These are phyloP conservation scores for Ceraceosorus bombacis DNA, from an alignment of 1,284 basidiomycete genomes.

Conservation along the genomic window DNA sequence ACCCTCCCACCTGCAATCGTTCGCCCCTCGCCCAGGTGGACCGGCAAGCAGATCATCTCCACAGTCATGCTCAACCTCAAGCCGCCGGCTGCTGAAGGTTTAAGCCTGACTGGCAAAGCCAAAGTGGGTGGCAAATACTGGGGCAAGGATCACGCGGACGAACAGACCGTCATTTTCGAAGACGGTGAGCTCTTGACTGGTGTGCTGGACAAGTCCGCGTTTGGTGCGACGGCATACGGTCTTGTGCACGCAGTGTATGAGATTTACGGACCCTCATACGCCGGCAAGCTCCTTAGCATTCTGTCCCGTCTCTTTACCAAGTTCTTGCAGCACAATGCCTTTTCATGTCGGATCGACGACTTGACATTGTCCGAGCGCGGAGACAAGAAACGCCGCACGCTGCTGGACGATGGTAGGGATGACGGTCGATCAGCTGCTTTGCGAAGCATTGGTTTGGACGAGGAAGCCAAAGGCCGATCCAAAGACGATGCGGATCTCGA, in stretches of 20 bases:
- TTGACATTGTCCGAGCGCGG: constrained; percentile 78
- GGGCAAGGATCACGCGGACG: constrained; percentile 56
- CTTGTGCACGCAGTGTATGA: constrained; percentile 98
- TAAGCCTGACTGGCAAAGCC: constrained; percentile 78
- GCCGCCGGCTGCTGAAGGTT: constrained; percentile 68
- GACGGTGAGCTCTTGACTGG: constrained; percentile 89
- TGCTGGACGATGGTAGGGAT: constrained; percentile 64
- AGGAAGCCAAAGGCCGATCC: constrained; percentile 19
- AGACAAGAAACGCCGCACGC: constrained; percentile 62
- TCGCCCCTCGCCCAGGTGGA: constrained; percentile 87
- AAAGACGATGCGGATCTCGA: constrained; percentile 49
- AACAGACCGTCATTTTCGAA: constrained; percentile 82
- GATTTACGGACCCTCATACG: constrained; percentile 83
- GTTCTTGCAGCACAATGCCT: constrained; percentile 90
- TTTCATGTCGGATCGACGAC: constrained; percentile 99
- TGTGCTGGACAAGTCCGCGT: constrained; percentile 92
- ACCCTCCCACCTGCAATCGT: constrained; percentile 86
- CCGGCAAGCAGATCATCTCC: constrained; percentile 87
- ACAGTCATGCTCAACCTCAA: constrained; percentile 66
- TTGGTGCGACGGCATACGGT: constrained; percentile 91
- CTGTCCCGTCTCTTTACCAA: constrained; percentile 92
- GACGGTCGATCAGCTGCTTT: constrained; percentile 81
- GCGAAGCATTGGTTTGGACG: constrained; percentile 53
- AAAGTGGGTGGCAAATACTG: constrained; percentile 76
- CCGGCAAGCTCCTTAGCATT: constrained; percentile 84